Percentiles rank a stretch among this genome's conserved stretches.
These are phyloP conservation scores for Tolypocladium album DNA, from an alignment of 2,329 filamentous ascomycete species.

Conservation along the genomic window DNA sequence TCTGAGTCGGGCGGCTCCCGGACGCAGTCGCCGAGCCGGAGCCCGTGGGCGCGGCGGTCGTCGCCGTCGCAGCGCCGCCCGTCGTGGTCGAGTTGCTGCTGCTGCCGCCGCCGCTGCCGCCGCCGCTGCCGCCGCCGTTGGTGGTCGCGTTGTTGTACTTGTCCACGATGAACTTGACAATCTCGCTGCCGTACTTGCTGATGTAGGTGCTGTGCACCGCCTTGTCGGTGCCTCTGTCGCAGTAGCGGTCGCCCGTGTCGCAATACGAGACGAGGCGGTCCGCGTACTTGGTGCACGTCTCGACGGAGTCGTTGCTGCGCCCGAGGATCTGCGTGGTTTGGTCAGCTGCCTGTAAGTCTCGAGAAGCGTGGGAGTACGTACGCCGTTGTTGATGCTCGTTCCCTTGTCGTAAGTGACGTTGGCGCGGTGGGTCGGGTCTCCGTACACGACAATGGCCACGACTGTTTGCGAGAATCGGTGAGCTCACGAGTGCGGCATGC, in stretches of 20 bases:
- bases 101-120: no score
- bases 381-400: constrained; percentile 24
- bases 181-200: constrained; percentile 19
- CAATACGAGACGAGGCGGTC: constrained; percentile 28
- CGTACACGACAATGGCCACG: constrained; percentile 27
- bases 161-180: constrained; percentile 23
- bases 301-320: constrained; percentile 19
- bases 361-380: constrained; percentile 11
- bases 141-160: constrained; percentile 10
- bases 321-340: constrained; percentile 20
- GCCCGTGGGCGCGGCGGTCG: not conserved
- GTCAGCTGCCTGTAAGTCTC: not conserved
- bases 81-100: not conserved
- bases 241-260: constrained; percentile 30
- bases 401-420: constrained; percentile 24
- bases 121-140: not conserved
- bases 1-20: not conserved
- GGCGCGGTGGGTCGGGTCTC: constrained; percentile 28
- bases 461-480: constrained; percentile 13
- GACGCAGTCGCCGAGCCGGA: not conserved
- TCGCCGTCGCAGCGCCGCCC: not conserved
- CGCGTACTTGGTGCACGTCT: constrained; percentile 21
- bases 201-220: constrained; percentile 25
- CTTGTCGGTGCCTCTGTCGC: constrained; percentile 19
- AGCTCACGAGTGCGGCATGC: not conserved